Evolutionary conservation across 345 rosid species (phyloP).

Genomic region (Dipteronia sinensis): DNA sequence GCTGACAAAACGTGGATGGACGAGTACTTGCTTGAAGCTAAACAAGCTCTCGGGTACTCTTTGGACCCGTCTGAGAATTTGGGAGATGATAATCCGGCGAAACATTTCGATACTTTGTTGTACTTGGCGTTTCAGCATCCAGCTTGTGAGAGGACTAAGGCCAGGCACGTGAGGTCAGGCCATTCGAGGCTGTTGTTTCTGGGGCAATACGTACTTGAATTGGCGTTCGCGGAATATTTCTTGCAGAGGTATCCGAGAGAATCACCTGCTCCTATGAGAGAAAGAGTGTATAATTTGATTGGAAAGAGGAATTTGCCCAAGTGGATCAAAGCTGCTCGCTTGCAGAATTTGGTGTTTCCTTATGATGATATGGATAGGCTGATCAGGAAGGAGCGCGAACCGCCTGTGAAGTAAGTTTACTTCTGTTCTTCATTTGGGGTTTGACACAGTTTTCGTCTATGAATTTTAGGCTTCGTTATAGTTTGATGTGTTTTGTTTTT

Average conservation of each 20-base stretch:
- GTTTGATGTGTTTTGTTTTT: background rate
- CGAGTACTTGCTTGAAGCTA: conserved; percentile 85
- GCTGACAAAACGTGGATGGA: conserved; percentile 91
- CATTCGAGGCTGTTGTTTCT: conserved; percentile 80
- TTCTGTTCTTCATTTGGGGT: conserved; percentile 5
- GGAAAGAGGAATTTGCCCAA: conserved; percentile 86
- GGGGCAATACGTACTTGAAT: conserved; percentile 93
- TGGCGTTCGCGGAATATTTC: conserved; percentile 76
- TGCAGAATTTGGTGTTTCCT: conserved; percentile 89
- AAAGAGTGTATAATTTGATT: conserved; percentile 86
- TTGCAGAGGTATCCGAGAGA: conserved; percentile 95
- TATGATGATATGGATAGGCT: conserved; percentile 87
- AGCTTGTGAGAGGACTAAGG: conserved; percentile 76
- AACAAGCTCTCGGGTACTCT: conserved; percentile 91
- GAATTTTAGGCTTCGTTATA: conserved; percentile 8
- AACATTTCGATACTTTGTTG: conserved; percentile 82
- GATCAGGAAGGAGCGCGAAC: conserved; percentile 72
- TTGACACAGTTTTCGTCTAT: background rate
- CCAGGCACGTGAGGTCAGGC: conserved; percentile 81
- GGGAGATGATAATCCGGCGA: conserved; percentile 90
- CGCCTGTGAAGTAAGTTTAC: conserved; percentile 82
- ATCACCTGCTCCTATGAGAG: conserved; percentile 87
- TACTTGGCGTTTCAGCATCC: conserved; percentile 94
- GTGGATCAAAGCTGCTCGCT: conserved; percentile 88
- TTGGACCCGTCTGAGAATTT: conserved; percentile 61